Percentiles rank a stretch among this genome's conserved stretches.
Conservation (phyloP, 148 eudicot genomes). For the Fagopyrum homotropicum region DNA sequence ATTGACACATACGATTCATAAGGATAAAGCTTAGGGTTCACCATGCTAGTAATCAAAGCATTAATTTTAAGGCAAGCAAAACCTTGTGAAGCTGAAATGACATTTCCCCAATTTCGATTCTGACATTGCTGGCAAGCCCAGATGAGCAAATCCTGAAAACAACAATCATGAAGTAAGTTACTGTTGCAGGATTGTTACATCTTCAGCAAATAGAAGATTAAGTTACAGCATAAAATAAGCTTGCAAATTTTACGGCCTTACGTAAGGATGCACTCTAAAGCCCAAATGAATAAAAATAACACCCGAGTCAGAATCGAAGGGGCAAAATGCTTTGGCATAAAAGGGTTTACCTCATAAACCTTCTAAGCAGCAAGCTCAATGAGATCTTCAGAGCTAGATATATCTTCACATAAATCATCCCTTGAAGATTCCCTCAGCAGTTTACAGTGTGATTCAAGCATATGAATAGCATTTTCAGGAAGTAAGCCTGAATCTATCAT, state of each 20-base stretch:
- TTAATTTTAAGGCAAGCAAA: not conserved
- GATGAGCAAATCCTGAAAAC: constrained; percentile 51
- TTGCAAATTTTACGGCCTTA: no score
- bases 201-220: no score
- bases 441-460: not conserved
- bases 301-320: no score
- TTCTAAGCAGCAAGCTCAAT: constrained; percentile 26
- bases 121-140: constrained; percentile 71
- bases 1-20: not conserved
- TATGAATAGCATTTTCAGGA: constrained; percentile 22
- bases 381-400: constrained; percentile 20
- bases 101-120: constrained; percentile 49
- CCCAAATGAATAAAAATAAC: no score
- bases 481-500: constrained; percentile 28
- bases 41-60: not conserved
- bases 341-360: not conserved
- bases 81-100: constrained; percentile 71
- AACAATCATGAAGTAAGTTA: no score
- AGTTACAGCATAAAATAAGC: no score
- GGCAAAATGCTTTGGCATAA: not conserved
- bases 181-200: no score
- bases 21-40: not conserved
- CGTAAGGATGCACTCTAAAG: no score
- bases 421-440: constrained; percentile 8
- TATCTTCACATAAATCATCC: constrained; percentile 13